These are phyloP conservation scores for Ganoderma resinaceum DNA, from an alignment of 1,284 basidiomycete genomes.

Conservation along the genomic window DNA sequence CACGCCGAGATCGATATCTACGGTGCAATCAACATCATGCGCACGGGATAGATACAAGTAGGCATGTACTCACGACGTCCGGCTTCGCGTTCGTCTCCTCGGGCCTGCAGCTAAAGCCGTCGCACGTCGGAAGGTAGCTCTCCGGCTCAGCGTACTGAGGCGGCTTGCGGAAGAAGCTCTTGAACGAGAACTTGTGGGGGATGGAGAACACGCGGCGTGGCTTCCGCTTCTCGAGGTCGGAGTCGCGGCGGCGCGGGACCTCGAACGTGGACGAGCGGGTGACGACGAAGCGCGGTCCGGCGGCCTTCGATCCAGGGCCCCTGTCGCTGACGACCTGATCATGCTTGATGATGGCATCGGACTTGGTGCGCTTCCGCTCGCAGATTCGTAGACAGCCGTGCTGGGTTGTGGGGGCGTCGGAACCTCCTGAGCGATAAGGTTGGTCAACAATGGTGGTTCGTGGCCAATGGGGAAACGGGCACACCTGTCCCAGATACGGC, in stretches of 20 bases:
- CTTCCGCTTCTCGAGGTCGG: neutral
- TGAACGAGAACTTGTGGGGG: constrained; percentile 12
- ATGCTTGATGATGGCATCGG: constrained; percentile 2
- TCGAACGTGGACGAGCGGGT: constrained; percentile 10
- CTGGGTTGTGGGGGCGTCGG: neutral
- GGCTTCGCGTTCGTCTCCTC: neutral
- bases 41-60: neutral
- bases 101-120: constrained; percentile 7
- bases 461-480: too few relatives aligned
- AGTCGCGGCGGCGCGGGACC: constrained; percentile 1
- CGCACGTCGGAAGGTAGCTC: neutral
- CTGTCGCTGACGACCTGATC: neutral
- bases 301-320: neutral
- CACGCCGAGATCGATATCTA: constrained; percentile 14
- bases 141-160: neutral
- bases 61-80: constrained; percentile 7
- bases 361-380: constrained; percentile 10
- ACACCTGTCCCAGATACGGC: neutral
- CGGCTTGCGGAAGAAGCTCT: neutral
- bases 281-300: neutral
- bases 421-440: neutral
- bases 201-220: constrained; percentile 14
- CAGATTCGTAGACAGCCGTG: constrained; percentile 6
- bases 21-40: neutral
- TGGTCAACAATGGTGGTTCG: neutral